Percentiles rank a stretch among this genome's conserved stretches.
phyloP scores from a whole-genome alignment of 768 basidiomycete genomes.

The Cystobasidium tubakii region DNA sequence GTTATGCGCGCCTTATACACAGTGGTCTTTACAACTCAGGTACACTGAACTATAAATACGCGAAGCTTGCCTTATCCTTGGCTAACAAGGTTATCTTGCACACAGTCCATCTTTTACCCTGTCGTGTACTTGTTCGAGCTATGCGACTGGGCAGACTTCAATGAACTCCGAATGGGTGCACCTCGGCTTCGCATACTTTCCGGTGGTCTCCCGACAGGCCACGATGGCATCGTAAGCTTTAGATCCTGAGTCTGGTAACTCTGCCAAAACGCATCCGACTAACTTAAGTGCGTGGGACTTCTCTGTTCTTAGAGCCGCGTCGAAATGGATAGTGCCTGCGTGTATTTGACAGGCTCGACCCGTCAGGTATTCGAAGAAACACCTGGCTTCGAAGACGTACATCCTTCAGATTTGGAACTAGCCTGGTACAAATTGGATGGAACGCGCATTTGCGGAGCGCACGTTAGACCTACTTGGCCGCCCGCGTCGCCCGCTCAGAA shows the following conservation, averaged over 20 bases:
- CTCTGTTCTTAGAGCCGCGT: neutral
- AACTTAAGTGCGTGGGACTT: too few species aligned
- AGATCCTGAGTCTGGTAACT: too few species aligned
- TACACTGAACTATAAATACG: too few species aligned
- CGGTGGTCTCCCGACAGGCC: constrained; percentile 24
- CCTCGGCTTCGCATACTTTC: constrained; percentile 20
- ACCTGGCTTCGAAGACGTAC: constrained; percentile 9
- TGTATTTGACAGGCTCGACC: constrained; percentile 17
- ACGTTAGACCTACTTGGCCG: constrained; percentile 12
- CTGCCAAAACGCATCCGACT: too few species aligned
- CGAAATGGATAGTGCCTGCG: constrained; percentile 26
- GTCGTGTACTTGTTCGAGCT: constrained; percentile 19
- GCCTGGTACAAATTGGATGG: constrained; percentile 9
- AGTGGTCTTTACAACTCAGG: constrained; percentile 29
- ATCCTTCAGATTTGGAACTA: neutral
- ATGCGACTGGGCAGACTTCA: constrained; percentile 5
- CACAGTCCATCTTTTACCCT: neutral
- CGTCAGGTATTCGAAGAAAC: neutral
- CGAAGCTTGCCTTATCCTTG: too few species aligned
- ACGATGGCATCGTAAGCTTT: constrained; percentile 20
- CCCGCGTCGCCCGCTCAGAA: neutral
- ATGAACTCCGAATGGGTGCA: neutral
- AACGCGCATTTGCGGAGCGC: neutral
- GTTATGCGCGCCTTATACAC: neutral
- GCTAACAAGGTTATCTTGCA: neutral